Conservation (phyloP, 805 yeast species). For the Cyberlindnera amylophila region DNA sequence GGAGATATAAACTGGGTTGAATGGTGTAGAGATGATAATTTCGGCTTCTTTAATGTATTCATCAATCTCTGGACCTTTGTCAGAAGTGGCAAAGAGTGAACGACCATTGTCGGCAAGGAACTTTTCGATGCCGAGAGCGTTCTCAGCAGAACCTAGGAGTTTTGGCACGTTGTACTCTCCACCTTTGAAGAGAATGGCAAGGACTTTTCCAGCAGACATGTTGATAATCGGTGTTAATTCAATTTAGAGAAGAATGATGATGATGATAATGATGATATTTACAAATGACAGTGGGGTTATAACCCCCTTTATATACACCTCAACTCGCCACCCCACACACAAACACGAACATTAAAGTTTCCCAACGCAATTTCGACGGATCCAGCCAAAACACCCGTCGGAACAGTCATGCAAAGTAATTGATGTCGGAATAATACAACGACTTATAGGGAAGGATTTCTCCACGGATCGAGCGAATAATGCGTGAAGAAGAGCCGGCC, state of each 20-base stretch:
- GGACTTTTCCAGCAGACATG: conserved; percentile 20
- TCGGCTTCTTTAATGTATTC: conserved; percentile 68
- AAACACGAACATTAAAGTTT: not conserved
- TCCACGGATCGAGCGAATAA: not conserved
- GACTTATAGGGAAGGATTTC: too few relatives aligned
- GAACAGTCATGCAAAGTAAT: too few relatives aligned
- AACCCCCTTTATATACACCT: too few relatives aligned
- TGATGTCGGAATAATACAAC: too few relatives aligned
- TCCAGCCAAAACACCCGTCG: too few relatives aligned
- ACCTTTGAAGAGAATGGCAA: conserved; percentile 30
- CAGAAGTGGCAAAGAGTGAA: conserved; percentile 58
- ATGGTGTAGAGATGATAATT: conserved; percentile 75
- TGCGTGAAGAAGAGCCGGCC: not conserved
- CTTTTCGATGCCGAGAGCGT: conserved; percentile 65
- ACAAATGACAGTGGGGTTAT: too few relatives aligned
- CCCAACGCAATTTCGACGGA: not conserved
- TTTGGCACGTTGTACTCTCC: conserved; percentile 35
- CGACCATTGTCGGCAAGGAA: conserved; percentile 69
- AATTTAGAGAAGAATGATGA: too few relatives aligned
- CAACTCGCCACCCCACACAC: too few relatives aligned
- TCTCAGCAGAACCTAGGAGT: conserved; percentile 68
- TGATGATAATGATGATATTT: too few relatives aligned
- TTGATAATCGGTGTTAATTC: not conserved
- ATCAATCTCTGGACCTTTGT: conserved; percentile 68
- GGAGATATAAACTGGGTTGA: conserved; percentile 76